Evolutionary conservation across 164 flowering plant species (phyloP), one percentile per base, ranked within the genome.

Genomic region (Vitis amurensis): DNA sequence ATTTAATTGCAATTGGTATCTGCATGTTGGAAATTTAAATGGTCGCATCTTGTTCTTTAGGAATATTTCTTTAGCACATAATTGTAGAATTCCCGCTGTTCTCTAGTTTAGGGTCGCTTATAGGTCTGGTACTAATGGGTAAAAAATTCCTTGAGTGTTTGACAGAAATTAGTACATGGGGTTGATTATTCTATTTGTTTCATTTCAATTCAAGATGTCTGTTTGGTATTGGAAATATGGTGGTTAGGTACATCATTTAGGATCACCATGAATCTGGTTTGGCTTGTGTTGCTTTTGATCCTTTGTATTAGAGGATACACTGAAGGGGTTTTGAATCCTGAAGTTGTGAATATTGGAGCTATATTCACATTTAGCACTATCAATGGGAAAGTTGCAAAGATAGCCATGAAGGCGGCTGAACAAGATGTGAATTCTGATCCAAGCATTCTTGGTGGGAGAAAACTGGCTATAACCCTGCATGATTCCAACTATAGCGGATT

Each of bases 401-500:
- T 91, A 63, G 92, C 94, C 44, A 86, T 89, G 81, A 68, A 82
- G 37, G 91, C 92, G 56, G 97, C 97, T 47, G 83, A 83, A 61
- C 63, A 79, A 16, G 97, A 91, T 73, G 77, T 91, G 6, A 91
- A 91, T 72, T 78, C 92, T 16, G 84, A 87, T 74, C 80, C 88
- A 1, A 77, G 63, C 61, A 9, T 91, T 70, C 89, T 91, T 8
- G 81, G 83, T 10, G 97, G 90, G 31, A 74, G 74, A 11, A 88
- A 84, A 73, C 63, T 91, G 50, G 58, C 58, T 15, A 77, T 86
- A 61, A 63, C 78, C 10, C 12, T 82, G 48, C 84, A 86, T 64
- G 90, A 89, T 69, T 76, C 88, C 50, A 91, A 91, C 63, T 75
- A 57, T 74, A 91, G 87, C 62, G 89, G 87, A 58, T 91, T 91